Conservation (phyloP, 2,329 filamentous ascomycete genomes). For the Verticillium longisporum region DNA sequence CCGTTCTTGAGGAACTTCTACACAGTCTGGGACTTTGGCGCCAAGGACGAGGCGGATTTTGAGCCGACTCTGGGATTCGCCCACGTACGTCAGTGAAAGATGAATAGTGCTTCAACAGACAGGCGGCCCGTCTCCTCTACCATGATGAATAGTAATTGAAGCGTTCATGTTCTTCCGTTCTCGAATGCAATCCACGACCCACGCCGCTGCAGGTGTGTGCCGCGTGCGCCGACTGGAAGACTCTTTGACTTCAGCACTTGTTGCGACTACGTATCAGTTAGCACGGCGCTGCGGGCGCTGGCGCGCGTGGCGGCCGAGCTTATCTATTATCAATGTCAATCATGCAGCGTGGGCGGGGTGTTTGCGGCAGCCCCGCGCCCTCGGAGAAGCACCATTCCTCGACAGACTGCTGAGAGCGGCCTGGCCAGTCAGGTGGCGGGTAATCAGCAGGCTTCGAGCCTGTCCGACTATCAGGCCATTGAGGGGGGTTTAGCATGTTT, state of each 20-base stretch:
- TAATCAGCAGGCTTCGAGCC: background rate
- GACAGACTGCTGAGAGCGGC: background rate
- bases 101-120: too few relatives aligned
- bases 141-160: background rate
- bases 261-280: background rate
- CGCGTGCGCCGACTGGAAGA: too few relatives aligned
- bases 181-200: too few relatives aligned
- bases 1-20: conserved; percentile 23
- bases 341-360: background rate
- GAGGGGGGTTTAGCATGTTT: background rate
- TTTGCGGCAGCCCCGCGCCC: conserved; percentile 1
- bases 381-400: conserved; percentile 11
- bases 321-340: conserved; percentile 1
- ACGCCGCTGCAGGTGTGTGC: too few relatives aligned
- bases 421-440: background rate
- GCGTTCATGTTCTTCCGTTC: background rate
- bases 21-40: conserved; percentile 24
- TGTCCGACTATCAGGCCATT: background rate
- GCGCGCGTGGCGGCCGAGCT: background rate
- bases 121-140: too few relatives aligned
- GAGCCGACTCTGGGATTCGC: background rate
- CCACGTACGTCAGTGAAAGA: background rate
- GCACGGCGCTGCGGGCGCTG: background rate
- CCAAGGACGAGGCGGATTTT: background rate
- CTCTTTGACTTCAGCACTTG: background rate